Conservation (phyloP, 768 basidiomycete species). For the Sarcomyxa edulis region DNA sequence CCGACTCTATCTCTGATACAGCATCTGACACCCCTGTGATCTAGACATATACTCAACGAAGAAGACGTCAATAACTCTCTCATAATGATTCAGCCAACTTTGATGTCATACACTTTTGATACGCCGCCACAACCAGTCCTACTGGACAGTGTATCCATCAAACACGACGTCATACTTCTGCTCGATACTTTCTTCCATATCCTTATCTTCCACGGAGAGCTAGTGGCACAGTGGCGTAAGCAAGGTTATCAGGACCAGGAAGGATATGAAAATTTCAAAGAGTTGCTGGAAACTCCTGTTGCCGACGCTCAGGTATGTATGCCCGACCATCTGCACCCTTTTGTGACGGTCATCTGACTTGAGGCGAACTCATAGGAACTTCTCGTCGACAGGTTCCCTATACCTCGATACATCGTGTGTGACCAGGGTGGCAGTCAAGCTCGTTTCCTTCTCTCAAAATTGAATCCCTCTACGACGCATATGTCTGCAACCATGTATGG, state of each 20-base stretch:
- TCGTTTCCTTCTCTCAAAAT: slow-evolving; percentile 92
- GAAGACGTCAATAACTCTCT: slow-evolving; percentile 99
- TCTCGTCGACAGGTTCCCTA: slow-evolving; percentile 91
- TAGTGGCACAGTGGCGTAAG: slow-evolving; percentile 96
- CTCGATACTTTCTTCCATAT: slow-evolving; percentile 99
- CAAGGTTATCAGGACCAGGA: slow-evolving; percentile 98
- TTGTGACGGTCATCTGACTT: neutral
- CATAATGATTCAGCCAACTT: slow-evolving; percentile 99
- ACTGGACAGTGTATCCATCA: slow-evolving; percentile 96
- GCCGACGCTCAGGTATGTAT: slow-evolving; percentile 81
- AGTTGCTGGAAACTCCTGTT: slow-evolving; percentile 81
- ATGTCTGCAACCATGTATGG: slow-evolving; percentile 92
- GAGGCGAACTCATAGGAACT: slow-evolving; percentile 56
- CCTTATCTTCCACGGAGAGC: slow-evolving; percentile 98
- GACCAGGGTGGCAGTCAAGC: slow-evolving; percentile 98
- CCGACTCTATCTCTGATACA: slow-evolving; percentile 2
- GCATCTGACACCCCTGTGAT: no score
- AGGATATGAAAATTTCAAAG: slow-evolving; percentile 98
- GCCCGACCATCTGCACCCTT: neutral
- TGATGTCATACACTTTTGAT: slow-evolving; percentile 98
- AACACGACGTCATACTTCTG: slow-evolving; percentile 92
- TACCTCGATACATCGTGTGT: slow-evolving; percentile 96
- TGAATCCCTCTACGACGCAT: slow-evolving; percentile 98
- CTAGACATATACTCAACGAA: slow-evolving; percentile 91
- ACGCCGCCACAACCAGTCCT: slow-evolving; percentile 88